phyloP scores from a whole-genome alignment of 2,329 filamentous ascomycete species.

The Aspergillus piperis region DNA sequence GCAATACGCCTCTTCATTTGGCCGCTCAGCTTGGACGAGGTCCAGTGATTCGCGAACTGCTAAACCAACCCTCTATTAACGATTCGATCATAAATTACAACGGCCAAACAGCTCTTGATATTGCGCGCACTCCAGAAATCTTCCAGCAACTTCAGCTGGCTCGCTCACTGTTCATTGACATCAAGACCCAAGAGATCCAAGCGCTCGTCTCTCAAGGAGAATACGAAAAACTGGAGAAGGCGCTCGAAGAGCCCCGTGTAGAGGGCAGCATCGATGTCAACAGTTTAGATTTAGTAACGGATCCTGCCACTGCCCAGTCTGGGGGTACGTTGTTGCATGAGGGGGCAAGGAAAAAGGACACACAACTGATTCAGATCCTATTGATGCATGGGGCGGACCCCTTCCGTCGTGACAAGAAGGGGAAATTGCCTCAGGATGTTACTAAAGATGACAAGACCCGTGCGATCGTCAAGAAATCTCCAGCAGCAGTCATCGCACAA shows the following conservation, averaged over 20 bases:
- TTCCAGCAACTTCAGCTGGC: constrained; percentile 93
- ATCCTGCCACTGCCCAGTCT: constrained; percentile 71
- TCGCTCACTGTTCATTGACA: constrained; percentile 84
- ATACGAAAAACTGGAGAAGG: constrained; percentile 74
- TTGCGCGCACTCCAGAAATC: constrained; percentile 89
- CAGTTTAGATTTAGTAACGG: constrained; percentile 81
- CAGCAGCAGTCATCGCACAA: constrained; percentile 90
- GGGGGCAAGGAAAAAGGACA: constrained; percentile 83
- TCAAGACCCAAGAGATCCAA: constrained; percentile 81
- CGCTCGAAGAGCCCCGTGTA: constrained; percentile 81
- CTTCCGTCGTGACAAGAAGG: constrained; percentile 90
- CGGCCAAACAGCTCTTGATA: constrained; percentile 81
- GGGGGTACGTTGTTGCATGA: constrained; percentile 95
- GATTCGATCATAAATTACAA: constrained; percentile 83
- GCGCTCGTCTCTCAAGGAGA: constrained; percentile 70
- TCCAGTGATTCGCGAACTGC: constrained; percentile 76
- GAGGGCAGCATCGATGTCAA: constrained; percentile 91
- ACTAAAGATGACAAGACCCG: constrained; percentile 91
- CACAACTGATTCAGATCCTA: constrained; percentile 82
- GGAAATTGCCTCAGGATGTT: constrained; percentile 92
- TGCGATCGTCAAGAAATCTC: constrained; percentile 88
- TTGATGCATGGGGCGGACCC: constrained; percentile 94
- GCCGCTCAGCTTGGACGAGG: constrained; percentile 80
- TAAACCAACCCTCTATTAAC: constrained; percentile 82
- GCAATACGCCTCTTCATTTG: constrained; percentile 89